Conservation (phyloP, 345 rosid genomes). For the Dovyalis caffra region DNA sequence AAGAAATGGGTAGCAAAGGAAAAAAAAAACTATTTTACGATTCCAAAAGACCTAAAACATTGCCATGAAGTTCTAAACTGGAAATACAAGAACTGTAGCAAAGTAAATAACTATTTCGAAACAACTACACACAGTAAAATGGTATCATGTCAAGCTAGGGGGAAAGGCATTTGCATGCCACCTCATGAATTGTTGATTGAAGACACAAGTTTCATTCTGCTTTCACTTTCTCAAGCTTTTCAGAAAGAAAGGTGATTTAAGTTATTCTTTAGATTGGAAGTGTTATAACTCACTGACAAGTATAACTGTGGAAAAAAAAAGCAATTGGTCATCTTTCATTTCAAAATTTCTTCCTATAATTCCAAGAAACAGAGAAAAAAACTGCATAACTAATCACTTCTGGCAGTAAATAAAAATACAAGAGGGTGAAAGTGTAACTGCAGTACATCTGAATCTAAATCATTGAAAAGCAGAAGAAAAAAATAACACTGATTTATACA, state of each 20-base stretch:
- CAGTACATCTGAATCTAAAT: not conserved
- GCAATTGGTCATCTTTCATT: not conserved
- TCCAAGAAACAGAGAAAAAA: not conserved
- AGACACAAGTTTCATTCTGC: not conserved
- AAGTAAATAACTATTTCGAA: not conserved
- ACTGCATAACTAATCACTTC: not conserved
- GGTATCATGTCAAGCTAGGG: no score
- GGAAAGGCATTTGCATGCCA: not conserved
- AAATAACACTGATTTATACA: constrained; percentile 30
- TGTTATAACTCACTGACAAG: no score
- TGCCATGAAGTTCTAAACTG: not conserved
- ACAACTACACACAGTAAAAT: not conserved
- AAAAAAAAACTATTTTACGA: not conserved
- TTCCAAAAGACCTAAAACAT: not conserved
- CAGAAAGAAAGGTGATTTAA: no score
- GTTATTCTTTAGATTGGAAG: no score
- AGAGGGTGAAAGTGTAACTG: not conserved
- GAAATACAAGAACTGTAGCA: not conserved
- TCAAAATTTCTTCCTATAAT: not conserved
- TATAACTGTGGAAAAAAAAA: not conserved
- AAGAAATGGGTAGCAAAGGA: not conserved
- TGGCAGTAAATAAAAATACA: not conserved
- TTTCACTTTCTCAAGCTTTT: not conserved
- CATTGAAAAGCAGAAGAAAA: not conserved
- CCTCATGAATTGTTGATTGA: not conserved